Conservation (phyloP, 805 yeast genomes). For the Metschnikowia gelsemii region DNA sequence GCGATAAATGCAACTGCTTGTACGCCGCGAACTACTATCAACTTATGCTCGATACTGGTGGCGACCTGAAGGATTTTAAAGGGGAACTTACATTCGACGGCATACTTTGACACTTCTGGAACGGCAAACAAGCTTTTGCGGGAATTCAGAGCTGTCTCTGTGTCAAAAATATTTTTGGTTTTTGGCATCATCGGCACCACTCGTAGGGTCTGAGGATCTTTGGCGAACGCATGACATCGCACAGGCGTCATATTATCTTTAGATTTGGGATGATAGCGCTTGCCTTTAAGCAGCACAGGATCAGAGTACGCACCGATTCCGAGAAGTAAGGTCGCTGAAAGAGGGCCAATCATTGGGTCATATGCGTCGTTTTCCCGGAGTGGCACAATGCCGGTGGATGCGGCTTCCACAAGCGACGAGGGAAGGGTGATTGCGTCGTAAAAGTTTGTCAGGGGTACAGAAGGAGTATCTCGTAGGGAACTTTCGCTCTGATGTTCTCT, state of each 20-base stretch:
- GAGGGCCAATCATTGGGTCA: constrained; percentile 16
- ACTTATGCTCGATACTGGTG: constrained; percentile 1
- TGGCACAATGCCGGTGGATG: constrained; percentile 14
- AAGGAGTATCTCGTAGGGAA: constrained; percentile 3
- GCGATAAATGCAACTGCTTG: constrained; percentile 8
- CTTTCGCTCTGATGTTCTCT: neutral
- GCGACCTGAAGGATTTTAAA: constrained; percentile 16
- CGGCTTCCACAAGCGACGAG: constrained; percentile 4
- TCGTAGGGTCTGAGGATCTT: constrained; percentile 6
- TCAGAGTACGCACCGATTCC: constrained; percentile 18
- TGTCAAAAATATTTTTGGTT: constrained; percentile 10
- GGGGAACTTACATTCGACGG: constrained; percentile 6
- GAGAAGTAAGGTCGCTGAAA: constrained; percentile 9
- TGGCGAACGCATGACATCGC: constrained; percentile 14
- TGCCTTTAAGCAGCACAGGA: constrained; percentile 8
- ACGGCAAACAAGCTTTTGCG: constrained; percentile 9
- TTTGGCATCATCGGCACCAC: constrained; percentile 17
- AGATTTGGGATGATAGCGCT: constrained; percentile 6
- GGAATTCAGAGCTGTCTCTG: constrained; percentile 1
- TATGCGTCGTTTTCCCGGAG: constrained; percentile 7
- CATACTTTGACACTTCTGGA: constrained; percentile 3
- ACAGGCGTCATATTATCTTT: constrained; percentile 7
- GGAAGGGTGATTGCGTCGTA: constrained; percentile 5
- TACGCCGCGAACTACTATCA: constrained; percentile 17
- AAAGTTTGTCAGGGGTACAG: neutral